Conservation (phyloP, 768 basidiomycete genomes). For the Lactifluus volemus region DNA sequence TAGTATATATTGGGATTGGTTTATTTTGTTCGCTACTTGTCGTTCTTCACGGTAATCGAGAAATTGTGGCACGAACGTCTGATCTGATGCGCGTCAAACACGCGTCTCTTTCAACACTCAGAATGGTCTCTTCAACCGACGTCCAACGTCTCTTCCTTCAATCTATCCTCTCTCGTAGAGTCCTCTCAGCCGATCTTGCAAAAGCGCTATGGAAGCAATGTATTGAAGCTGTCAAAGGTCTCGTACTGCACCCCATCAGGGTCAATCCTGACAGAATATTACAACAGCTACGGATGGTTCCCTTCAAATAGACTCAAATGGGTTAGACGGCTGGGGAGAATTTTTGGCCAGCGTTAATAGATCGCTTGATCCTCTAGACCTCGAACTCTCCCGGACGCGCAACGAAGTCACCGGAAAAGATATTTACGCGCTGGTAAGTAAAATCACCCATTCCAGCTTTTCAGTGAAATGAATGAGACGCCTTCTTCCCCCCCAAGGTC, state of each 20-base stretch:
- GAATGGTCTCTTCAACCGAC: constrained; percentile 47
- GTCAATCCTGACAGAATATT: not conserved
- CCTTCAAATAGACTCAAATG: constrained; percentile 38
- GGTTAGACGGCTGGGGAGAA: constrained; percentile 43
- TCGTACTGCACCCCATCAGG: constrained; percentile 22
- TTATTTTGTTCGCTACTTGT: not conserved
- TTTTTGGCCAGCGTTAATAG: constrained; percentile 55
- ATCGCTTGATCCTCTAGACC: constrained; percentile 57
- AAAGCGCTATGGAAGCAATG: constrained; percentile 60
- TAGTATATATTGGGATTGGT: not conserved
- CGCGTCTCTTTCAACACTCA: constrained; percentile 21
- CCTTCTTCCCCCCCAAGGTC: constrained; percentile 39
- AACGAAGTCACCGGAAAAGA: constrained; percentile 59
- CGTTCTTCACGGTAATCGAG: not conserved
- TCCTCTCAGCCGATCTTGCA: constrained; percentile 57
- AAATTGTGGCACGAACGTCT: not conserved
- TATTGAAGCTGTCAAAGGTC: constrained; percentile 55
- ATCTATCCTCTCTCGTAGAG: constrained; percentile 60
- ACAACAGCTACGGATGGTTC: constrained; percentile 43
- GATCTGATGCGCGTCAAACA: not conserved
- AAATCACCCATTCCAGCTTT: not conserved
- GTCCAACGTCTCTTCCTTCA: constrained; percentile 75
- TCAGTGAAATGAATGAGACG: not conserved
- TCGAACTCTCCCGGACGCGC: constrained; percentile 56
- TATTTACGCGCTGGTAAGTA: constrained; percentile 60